These are phyloP conservation scores for Ambrosia artemisiifolia DNA, from an alignment of 129 eudicot species.

Conservation along the genomic window DNA sequence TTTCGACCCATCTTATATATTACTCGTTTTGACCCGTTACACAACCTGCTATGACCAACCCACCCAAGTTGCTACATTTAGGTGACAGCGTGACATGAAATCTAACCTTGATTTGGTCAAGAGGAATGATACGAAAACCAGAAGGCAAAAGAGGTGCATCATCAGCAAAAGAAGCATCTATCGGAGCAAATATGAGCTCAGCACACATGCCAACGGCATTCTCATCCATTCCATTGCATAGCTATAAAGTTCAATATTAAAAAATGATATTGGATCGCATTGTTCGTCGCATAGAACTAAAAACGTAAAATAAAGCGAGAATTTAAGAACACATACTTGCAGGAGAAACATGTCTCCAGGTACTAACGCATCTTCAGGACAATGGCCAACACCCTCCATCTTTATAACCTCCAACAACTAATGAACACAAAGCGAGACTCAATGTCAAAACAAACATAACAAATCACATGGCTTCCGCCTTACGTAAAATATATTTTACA, in stretches of 20 bases:
- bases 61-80: background rate
- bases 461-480: too few species aligned
- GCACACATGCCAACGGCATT: slow-evolving; percentile 83
- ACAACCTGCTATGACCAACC: background rate
- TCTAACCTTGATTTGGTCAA: slow-evolving; percentile 69
- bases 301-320: background rate
- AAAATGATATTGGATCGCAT: background rate
- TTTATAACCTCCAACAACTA: slow-evolving; percentile 89
- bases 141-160: slow-evolving; percentile 97
- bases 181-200: slow-evolving; percentile 95
- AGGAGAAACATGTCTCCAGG: slow-evolving; percentile 79
- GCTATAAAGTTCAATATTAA: slow-evolving; percentile 33
- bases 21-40: background rate
- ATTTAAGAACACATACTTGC: slow-evolving; percentile 43
- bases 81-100: background rate
- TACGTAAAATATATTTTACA: background rate
- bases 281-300: background rate
- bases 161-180: slow-evolving; percentile 89
- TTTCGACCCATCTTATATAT: too few species aligned
- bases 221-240: slow-evolving; percentile 96
- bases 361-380: slow-evolving; percentile 66
- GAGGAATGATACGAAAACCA: slow-evolving; percentile 93
- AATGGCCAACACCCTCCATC: slow-evolving; percentile 66
- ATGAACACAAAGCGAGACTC: slow-evolving; percentile 7
- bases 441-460: background rate